Evolutionary conservation across 352 stramenopile species (phyloP), one percentile per base, ranked within the genome.

Genomic region (Aphanomyces invadans): DNA sequence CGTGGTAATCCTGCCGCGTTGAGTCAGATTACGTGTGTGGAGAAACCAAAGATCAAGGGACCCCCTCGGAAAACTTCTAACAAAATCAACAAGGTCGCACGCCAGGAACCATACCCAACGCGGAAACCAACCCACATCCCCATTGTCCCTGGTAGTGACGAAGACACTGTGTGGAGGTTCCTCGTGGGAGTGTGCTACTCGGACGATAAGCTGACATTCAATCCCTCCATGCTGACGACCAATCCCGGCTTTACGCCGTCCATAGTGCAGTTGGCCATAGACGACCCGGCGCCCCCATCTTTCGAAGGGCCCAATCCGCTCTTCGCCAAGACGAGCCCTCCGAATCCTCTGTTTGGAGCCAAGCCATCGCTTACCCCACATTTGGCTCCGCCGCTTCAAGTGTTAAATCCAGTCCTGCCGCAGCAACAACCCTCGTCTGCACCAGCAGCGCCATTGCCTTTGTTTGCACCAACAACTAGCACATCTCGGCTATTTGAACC

Each of bases 21-120:
- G n/a, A 82, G 74, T 32, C 74, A 75, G 39, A 90, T 90, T 59
- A 75, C 77, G 52, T 77, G 80, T 23, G 61, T 72, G 2, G 74
- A 74, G 17, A 78, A 81, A 54, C 70, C 73, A 26, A 76, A 74
- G 56, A 54, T 68, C 62, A 81, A 83, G 44, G 64, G 69, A 46
- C 63, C 53, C 5, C 17, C 67, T 32, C 65, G 69, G 62, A 57
- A 56, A 15, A 4, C 19, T 7, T 42, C 26, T 19, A 42, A 52
- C 26, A 69, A 51, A 15, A 48, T 9, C 9, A 72, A n/a, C 38
- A 51, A 23, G 65, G 7, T 28, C 1, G 59, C 53, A 32, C 39
- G 25, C 3, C 32, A 39, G 26, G 12, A 56, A 23, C 59, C 51
- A 38, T 26, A 3, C 28, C 17, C 21, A 1, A 49, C 54, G 54